phyloP scores from a whole-genome alignment of 1,284 basidiomycete species.

The Leccinum subrobustum region DNA sequence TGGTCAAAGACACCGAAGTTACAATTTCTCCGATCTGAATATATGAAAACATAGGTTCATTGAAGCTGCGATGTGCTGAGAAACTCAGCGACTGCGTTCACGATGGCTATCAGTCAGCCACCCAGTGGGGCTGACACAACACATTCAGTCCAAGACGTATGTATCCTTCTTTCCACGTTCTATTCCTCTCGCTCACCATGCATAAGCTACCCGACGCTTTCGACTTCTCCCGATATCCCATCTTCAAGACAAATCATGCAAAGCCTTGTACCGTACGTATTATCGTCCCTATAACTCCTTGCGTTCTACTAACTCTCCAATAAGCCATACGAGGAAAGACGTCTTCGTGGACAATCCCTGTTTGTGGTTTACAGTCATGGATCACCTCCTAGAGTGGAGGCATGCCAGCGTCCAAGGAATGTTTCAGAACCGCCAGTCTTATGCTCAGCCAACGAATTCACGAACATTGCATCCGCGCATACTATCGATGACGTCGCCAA shows the following conservation, averaged over 20 bases:
- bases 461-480: constrained; percentile 8
- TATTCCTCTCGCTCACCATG: constrained; percentile 1
- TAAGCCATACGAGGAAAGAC: neutral
- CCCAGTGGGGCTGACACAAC: constrained; percentile 17
- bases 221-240: constrained; percentile 22
- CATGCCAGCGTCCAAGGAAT: constrained; percentile 16
- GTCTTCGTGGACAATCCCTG: constrained; percentile 1
- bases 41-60: neutral
- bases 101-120: constrained; percentile 11
- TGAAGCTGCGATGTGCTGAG: neutral
- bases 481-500: constrained; percentile 17
- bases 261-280: constrained; percentile 8
- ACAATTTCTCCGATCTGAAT: neutral
- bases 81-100: neutral
- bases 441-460: constrained; percentile 21
- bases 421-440: constrained; percentile 25
- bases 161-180: neutral
- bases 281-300: neutral
- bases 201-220: constrained; percentile 20
- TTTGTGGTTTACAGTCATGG: constrained; percentile 1
- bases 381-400: neutral
- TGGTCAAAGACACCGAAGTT: neutral
- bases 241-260: constrained; percentile 4
- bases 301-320: neutral
- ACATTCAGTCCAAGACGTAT: constrained; percentile 1